phyloP scores from a whole-genome alignment of 306 rosid species.

The Cotoneaster glaucophyllus region DNA sequence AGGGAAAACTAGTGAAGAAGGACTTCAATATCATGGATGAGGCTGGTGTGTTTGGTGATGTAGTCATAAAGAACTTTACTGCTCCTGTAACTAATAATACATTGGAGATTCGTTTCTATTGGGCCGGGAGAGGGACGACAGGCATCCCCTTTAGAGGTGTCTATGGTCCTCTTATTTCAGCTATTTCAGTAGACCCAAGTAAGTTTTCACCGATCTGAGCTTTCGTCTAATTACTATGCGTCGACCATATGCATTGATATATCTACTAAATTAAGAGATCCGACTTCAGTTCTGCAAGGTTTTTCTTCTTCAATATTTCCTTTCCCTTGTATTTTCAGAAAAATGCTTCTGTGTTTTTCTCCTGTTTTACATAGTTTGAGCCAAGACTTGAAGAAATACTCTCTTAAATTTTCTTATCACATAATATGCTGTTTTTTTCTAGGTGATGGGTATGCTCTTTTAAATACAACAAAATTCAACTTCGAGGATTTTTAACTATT shows the following conservation, averaged over 20 bases:
- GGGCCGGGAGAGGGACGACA: slow-evolving; percentile 46
- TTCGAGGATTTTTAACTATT: neutral
- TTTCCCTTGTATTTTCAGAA: too few relatives aligned
- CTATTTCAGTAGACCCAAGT: slow-evolving; percentile 31
- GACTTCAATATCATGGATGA: slow-evolving; percentile 31
- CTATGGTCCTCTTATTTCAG: slow-evolving; percentile 47
- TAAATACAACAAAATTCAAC: neutral
- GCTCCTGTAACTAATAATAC: slow-evolving; percentile 2
- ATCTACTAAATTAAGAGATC: neutral
- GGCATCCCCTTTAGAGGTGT: slow-evolving; percentile 23
- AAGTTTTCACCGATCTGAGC: neutral
- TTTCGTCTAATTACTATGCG: neutral
- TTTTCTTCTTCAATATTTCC: too few relatives aligned
- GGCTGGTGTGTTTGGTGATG: slow-evolving; percentile 30
- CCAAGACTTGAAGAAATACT: neutral
- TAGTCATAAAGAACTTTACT: neutral
- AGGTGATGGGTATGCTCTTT: neutral
- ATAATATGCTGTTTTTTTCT: too few relatives aligned
- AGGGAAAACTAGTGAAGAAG: slow-evolving; percentile 26
- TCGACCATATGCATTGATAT: neutral
- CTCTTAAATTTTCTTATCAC: neutral
- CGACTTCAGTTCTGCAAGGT: neutral
- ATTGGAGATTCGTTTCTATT: slow-evolving; percentile 34
- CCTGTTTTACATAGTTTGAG: too few relatives aligned
- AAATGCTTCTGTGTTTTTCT: too few relatives aligned